Base-by-base conservation (phyloP, 202 grass and related monocot species). In the Panicum virgatum region DNA sequence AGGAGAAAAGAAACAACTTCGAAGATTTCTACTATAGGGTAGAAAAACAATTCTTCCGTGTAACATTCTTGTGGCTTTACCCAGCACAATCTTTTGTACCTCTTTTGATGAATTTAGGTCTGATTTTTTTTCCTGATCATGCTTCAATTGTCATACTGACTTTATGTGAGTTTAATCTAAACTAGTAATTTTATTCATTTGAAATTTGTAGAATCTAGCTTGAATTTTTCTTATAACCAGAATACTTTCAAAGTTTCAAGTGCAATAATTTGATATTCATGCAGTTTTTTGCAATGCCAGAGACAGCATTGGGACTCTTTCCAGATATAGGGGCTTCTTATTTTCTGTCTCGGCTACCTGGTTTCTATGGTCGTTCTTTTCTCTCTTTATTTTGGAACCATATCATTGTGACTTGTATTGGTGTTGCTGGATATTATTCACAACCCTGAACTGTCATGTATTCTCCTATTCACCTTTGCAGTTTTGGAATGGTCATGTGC, bases 261-360 rank as follows among this genome's bases (percentile, higher is more conserved):
- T 75, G 43, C 23, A 9, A 36, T 50, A 37, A 45, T 68, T 37
- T 66, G 7, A 46, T 73, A 64, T 70, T 46, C 46, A 45, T 91
- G 39, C 78, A 95, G 96, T 82, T 95, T 84, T 98, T 98, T 90
- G 96, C 96, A 67, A 98, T 98, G 96, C 96, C 96, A 75, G 96
- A 98, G 86, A 98, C 92, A 61, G 82, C 90, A 86, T 71, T 98
- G 58, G 95, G 92, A 38, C 86, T 95, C 75, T 93, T 95, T 88
- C 95, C 96, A 77, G 90, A 98, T 86, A 91, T 95, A 88, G 96
- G 90, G 75, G 86, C 92, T 66, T 98, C 96, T 71, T 98, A 93
- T 89, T 98, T 98, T 85, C 66, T 95, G 73, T 93, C 96, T 80
- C 90, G 85, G 76, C 75, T 94, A 42, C 92, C 92, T 88, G 92